Base-by-base conservation (phyloP, 2,329 filamentous ascomycete genomes). In the Fusarium hainanense region DNA sequence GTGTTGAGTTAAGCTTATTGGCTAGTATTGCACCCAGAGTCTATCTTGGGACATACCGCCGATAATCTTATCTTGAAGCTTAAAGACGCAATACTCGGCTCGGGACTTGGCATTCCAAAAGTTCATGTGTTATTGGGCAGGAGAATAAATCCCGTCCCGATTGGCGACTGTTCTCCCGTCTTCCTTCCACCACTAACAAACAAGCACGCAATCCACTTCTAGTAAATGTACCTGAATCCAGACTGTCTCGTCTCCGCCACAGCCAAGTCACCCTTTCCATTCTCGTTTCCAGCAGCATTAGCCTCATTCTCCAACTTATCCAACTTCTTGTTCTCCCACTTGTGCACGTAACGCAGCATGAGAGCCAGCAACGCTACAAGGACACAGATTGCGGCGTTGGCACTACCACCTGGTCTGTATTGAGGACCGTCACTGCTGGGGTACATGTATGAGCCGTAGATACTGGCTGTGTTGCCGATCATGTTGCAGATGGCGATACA, bases 401-500 rank as follows among this genome's bases (percentile, higher is more conserved):
- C 85, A 58, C 82, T 85, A 0, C 90, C 90, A 3, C 86, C 88
- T 3, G 81, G 76, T 5, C 82, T 79, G 58, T 86, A 87, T 7
- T 82, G 82, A 1, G 81, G 81, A 0, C 82, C 82, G 0, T 79
- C 76, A 1, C 76, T 78, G 9, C 75, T 68, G 1, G 82, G 81
- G 50, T 84, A 86, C 82, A 85, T 83, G 72, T 85, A 85, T 7
- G 79, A 80, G 16, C 78, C 78, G 51, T 85, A 85, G 41, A 85
- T 84, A 50, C 79, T 83, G 1, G 82, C 82, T 11, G 78, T 86
- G 75, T 91, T 91, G 0, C 90, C 91, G 43, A 93, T 82, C 69
- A 91, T 79, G 73, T 92, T 91, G 49, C 90, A 80, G n/a, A 92
- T 84, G 11, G 90, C 87, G 54, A 93, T 90, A 6, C 85, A 85